A percentile compares a stretch with the other conserved stretches of the same genome.
phyloP scores from a whole-genome alignment of 345 rosid species.

The Gossypium australe region DNA sequence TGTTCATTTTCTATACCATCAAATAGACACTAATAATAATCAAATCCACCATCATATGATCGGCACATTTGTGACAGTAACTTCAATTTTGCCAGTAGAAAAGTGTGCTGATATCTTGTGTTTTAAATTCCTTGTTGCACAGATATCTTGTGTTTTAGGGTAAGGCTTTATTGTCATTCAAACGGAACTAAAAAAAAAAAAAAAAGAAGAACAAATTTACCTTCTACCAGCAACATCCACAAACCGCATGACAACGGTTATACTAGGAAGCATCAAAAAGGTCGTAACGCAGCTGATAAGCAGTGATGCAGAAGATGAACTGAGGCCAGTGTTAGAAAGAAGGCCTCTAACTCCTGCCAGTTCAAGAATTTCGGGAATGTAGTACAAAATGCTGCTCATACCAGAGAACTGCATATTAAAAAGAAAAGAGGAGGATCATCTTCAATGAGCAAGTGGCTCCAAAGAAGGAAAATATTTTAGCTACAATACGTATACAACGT shows the following conservation, averaged over 20 bases:
- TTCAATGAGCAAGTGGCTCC: constrained; percentile 1
- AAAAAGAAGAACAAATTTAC: constrained; percentile 26
- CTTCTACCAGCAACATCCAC: constrained; percentile 93
- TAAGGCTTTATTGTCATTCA: neutral
- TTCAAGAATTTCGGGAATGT: constrained; percentile 97
- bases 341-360: constrained; percentile 90
- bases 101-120: neutral
- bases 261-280: constrained; percentile 88
- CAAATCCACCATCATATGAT: neutral
- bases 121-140: neutral
- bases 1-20: neutral
- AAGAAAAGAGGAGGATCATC: neutral
- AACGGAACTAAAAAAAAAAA: neutral
- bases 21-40: neutral
- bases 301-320: constrained; percentile 69
- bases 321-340: constrained; percentile 66
- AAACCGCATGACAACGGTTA: constrained; percentile 95
- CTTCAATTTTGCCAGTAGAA: neutral
- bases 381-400: constrained; percentile 90
- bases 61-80: neutral
- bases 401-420: constrained; percentile 74
- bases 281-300: constrained; percentile 80
- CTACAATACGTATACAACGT: neutral
- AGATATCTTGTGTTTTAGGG: neutral
- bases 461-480: neutral